These are phyloP conservation scores for Thermomucor indicae-seudaticae DNA, from an alignment of 371 early-diverging fungal genomes.

Conservation along the genomic window DNA sequence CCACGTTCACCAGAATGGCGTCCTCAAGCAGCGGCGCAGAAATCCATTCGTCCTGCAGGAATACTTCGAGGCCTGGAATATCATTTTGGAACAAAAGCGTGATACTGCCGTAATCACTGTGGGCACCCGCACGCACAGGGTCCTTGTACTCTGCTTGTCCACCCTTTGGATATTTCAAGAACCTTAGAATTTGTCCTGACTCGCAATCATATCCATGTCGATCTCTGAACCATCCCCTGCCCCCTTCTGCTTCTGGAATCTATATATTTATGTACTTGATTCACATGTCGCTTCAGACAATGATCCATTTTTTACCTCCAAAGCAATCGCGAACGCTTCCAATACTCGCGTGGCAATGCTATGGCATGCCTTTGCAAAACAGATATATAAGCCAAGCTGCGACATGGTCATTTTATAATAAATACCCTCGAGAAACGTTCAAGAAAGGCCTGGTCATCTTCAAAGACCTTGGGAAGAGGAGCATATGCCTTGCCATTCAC, in stretches of 20 bases:
- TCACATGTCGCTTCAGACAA: not conserved
- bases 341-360: conserved; percentile 41
- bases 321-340: conserved; percentile 59
- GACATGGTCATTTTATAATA: not conserved
- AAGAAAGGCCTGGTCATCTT: conserved; percentile 19
- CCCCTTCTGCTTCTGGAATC: conserved; percentile 53
- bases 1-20: conserved; percentile 68
- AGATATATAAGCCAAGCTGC: not conserved
- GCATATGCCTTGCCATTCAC: conserved; percentile 35
- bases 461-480: conserved; percentile 34
- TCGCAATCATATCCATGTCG: conserved; percentile 47
- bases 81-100: conserved; percentile 73
- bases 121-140: conserved; percentile 56
- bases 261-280: conserved; percentile 1
- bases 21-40: conserved; percentile 58
- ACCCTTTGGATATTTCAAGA: conserved; percentile 59
- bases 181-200: conserved; percentile 49
- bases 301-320: conserved; percentile 23
- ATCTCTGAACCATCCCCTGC: conserved; percentile 48
- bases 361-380: conserved; percentile 49
- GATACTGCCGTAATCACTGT: conserved; percentile 71
- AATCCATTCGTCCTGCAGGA: conserved; percentile 55
- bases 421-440: conserved; percentile 36
- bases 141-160: conserved; percentile 29
- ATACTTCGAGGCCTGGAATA: conserved; percentile 65